A percentile compares a stretch with the other conserved stretches of the same genome.
Conservation (phyloP, 371 early-diverging fungal genomes). For the Mucor circinelloides region DNA sequence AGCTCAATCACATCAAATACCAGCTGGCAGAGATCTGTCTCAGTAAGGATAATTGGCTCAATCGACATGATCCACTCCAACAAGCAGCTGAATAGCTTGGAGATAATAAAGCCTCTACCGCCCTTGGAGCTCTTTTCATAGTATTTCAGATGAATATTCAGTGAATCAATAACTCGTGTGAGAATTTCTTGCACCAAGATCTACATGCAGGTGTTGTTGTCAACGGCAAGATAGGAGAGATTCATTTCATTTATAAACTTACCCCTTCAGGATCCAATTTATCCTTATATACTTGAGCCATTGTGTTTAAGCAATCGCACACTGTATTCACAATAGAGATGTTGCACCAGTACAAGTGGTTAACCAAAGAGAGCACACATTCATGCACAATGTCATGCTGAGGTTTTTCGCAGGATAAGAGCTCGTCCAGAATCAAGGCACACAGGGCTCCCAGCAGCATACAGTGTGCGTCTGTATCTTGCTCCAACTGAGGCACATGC, state of each 20-base stretch:
- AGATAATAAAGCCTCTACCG: conserved; percentile 59
- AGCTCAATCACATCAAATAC: conserved; percentile 77
- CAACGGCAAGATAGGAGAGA: background rate
- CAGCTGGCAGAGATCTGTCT: conserved; percentile 64
- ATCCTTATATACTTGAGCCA: conserved; percentile 64
- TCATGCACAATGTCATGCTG: conserved; percentile 55
- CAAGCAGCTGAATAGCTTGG: conserved; percentile 70
- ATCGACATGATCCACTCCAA: conserved; percentile 80
- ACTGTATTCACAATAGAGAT: conserved; percentile 65
- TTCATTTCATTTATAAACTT: conserved; percentile 13
- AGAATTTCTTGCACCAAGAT: conserved; percentile 64
- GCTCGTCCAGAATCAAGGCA: conserved; percentile 59
- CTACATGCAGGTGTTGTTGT: conserved; percentile 22
- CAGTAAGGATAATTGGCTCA: conserved; percentile 61
- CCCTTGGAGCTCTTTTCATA: conserved; percentile 48
- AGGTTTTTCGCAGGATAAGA: conserved; percentile 40
- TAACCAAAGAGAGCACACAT: conserved; percentile 62
- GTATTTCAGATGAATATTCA: conserved; percentile 69
- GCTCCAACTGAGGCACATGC: conserved; percentile 25
- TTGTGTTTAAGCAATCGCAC: conserved; percentile 66
- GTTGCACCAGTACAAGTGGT: conserved; percentile 70
- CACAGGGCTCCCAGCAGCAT: conserved; percentile 62
- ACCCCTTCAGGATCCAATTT: conserved; percentile 63
- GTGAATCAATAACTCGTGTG: conserved; percentile 66
- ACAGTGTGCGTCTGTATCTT: conserved; percentile 51